These are phyloP conservation scores for Populus nigra DNA, from an alignment of 345 rosid species.

Conservation along the genomic window DNA sequence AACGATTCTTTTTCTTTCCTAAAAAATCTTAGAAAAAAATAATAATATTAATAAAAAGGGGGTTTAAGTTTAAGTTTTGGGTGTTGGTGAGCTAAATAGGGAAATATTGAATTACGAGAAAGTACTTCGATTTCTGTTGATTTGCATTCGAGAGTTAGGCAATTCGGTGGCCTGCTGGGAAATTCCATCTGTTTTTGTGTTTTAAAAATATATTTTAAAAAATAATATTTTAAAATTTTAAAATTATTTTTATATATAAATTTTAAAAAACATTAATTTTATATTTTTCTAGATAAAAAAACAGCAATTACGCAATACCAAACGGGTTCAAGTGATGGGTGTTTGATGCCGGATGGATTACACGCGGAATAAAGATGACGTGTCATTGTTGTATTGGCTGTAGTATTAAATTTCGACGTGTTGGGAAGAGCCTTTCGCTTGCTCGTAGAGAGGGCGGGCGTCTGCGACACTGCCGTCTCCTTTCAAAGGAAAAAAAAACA, in stretches of 20 bases:
- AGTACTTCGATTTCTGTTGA: not conserved
- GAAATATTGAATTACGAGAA: not conserved
- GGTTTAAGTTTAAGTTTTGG: not conserved
- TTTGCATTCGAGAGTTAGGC: not conserved
- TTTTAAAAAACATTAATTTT: no score
- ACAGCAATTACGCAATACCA: no score
- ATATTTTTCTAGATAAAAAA: no score
- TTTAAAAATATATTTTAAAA: no score
- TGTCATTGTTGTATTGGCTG: slow-evolving; percentile 21
- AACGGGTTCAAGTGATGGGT: not conserved
- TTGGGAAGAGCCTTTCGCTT: not conserved
- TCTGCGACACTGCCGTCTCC: not conserved
- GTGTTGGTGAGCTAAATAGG: not conserved
- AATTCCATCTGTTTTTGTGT: no score
- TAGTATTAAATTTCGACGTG: slow-evolving; percentile 14
- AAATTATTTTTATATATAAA: no score
- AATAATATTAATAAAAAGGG: not conserved
- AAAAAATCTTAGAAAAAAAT: not conserved
- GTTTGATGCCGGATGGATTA: not conserved
- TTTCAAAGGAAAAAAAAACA: not conserved
- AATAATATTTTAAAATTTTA: no score
- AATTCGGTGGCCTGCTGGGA: not conserved
- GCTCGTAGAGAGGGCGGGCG: not conserved
- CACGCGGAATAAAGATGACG: slow-evolving; percentile 9
- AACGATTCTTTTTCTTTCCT: not conserved